These are phyloP conservation scores for Coprinellus aureogranulatus DNA, from an alignment of 768 basidiomycete genomes.

Conservation along the genomic window DNA sequence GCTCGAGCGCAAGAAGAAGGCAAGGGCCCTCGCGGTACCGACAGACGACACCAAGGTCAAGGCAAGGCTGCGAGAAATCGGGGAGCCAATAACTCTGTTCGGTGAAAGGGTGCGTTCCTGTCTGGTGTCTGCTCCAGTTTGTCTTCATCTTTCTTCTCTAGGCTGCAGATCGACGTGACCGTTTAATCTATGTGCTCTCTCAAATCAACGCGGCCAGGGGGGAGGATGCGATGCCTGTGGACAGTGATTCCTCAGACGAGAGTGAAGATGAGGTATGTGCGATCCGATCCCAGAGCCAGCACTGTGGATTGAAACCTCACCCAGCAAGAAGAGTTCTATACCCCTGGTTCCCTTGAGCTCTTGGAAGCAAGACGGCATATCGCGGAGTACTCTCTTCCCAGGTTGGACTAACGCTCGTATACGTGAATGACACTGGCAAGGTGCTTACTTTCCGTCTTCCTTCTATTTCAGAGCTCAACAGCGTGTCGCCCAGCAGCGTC, in stretches of 20 bases:
- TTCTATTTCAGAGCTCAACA: conserved; percentile 84
- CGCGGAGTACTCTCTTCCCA: conserved; percentile 92
- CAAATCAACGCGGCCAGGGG: conserved; percentile 90
- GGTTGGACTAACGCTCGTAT: conserved; percentile 77
- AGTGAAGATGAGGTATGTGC: conserved; percentile 69
- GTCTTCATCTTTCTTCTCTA: conserved; percentile 31
- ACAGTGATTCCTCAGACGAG: conserved; percentile 59
- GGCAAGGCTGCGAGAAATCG: conserved; percentile 84
- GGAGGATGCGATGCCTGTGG: conserved; percentile 73
- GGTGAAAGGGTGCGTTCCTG: conserved; percentile 84
- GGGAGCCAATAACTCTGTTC: conserved; percentile 95
- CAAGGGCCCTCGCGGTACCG: conserved; percentile 89
- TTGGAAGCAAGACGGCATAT: conserved; percentile 80
- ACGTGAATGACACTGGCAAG: conserved; percentile 55
- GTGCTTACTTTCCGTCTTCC: conserved; percentile 66
- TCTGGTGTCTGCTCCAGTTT: conserved; percentile 1
- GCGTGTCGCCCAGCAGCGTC: conserved; percentile 87
- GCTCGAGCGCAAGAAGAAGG: conserved; percentile 96
- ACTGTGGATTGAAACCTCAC: background rate
- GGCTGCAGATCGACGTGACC: conserved; percentile 95
- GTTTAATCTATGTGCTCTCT: conserved; percentile 90
- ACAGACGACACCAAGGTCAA: conserved; percentile 95
- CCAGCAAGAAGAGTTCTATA: conserved; percentile 94
- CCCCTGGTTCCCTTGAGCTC: conserved; percentile 84
- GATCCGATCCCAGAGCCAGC: background rate